phyloP scores from a whole-genome alignment of 306 rosid species.

The Castanea mollissima region DNA sequence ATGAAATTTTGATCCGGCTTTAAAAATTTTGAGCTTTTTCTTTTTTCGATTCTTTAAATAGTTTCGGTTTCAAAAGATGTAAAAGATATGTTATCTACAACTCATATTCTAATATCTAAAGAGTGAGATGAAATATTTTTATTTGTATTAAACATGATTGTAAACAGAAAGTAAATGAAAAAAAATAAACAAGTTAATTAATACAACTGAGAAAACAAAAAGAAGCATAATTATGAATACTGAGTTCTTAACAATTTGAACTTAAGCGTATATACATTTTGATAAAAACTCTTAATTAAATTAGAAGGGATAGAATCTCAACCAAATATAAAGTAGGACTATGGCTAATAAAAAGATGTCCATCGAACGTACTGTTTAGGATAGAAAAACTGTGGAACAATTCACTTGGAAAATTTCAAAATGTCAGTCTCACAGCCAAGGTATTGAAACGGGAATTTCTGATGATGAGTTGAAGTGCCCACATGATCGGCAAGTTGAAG shows the following conservation, averaged over 20 bases:
- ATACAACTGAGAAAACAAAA: not conserved
- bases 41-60: too few species aligned
- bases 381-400: not conserved
- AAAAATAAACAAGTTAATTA: not conserved
- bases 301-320: not conserved
- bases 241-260: not conserved
- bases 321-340: not conserved
- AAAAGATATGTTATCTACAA: too few species aligned
- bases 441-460: conserved; percentile 78
- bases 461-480: conserved; percentile 39
- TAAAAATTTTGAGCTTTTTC: fast-evolving
- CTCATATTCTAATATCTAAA: too few species aligned
- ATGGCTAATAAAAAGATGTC: not conserved
- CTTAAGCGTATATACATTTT: conserved; percentile 21
- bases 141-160: not conserved
- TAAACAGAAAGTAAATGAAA: not conserved
- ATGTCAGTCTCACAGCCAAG: conserved; percentile 61
- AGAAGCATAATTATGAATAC: not conserved
- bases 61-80: too few species aligned
- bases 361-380: not conserved
- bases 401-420: conserved; percentile 64
- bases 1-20: fast-evolving
- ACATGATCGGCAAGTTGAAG: conserved; percentile 24
- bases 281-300: not conserved
- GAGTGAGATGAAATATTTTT: not conserved